Conservation (phyloP, 352 stramenopile genomes). For the Blastocystis sp. region DNA sequence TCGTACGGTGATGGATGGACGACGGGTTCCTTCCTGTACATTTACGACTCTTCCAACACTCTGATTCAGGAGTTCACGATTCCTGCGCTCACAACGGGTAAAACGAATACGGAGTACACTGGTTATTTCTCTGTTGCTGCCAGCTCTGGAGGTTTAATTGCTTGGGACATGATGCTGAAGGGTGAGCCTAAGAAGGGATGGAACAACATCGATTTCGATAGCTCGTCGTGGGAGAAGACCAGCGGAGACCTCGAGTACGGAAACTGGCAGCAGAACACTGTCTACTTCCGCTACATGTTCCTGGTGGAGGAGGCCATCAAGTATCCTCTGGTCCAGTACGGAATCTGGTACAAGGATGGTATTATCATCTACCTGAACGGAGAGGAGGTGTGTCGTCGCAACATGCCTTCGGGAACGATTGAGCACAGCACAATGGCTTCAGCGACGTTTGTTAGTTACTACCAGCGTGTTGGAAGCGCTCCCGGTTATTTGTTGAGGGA, state of each 20-base stretch:
- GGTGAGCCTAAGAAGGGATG: background rate
- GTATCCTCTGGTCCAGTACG: constrained; percentile 34
- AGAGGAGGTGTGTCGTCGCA: constrained; percentile 20
- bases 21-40: background rate
- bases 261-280: background rate
- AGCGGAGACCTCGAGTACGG: background rate
- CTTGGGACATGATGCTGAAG: background rate
- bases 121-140: background rate
- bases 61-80: constrained; percentile 32
- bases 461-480: background rate
- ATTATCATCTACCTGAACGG: constrained; percentile 38
- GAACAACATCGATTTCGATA: background rate
- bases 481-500: constrained; percentile 9
- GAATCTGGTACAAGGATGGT: constrained; percentile 40
- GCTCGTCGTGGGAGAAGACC: background rate
- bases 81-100: no score
- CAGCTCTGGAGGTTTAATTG: background rate
- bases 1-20: constrained; percentile 38
- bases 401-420: background rate
- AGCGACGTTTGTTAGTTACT: background rate
- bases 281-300: constrained; percentile 9
- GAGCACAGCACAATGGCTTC: background rate
- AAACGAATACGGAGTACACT: background rate
- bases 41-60: background rate
- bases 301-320: background rate